These are phyloP conservation scores for Colletotrichum sp. DNA, from an alignment of 2,329 filamentous ascomycete species.

Conservation along the genomic window DNA sequence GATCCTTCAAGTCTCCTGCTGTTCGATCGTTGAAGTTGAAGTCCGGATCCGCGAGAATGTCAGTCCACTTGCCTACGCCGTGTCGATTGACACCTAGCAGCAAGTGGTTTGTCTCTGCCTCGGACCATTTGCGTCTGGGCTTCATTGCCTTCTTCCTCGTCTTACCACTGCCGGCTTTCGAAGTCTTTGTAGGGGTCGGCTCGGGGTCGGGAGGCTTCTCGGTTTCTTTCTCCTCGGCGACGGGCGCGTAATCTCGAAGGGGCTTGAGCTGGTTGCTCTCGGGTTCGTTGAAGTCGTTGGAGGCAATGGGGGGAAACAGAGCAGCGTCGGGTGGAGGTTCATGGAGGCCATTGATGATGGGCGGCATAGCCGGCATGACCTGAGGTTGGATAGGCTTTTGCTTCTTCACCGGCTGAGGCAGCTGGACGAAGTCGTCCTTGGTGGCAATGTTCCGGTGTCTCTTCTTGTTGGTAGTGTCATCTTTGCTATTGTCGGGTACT, in stretches of 20 bases:
- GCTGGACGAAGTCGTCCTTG: conserved; percentile 67
- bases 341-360: conserved; percentile 68
- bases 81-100: conserved; percentile 65
- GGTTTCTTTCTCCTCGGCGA: conserved; percentile 25
- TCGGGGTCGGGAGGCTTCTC: conserved; percentile 31
- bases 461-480: conserved; percentile 59
- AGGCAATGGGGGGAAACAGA: conserved; percentile 67
- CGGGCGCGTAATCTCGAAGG: conserved; percentile 45
- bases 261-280: conserved; percentile 45
- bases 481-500: conserved; percentile 37
- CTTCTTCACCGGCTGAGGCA: conserved; percentile 69
- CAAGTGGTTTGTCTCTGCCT: conserved; percentile 67
- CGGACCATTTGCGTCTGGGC: conserved; percentile 66
- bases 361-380: conserved; percentile 53
- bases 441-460: conserved; percentile 49
- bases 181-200: conserved; percentile 25
- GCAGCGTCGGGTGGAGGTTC: conserved; percentile 65
- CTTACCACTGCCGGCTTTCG: conserved; percentile 34
- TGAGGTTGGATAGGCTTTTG: conserved; percentile 62
- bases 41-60: conserved; percentile 63
- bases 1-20: conserved; percentile 68
- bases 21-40: conserved; percentile 66
- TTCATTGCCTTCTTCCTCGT: conserved; percentile 60
- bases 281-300: conserved; percentile 57
- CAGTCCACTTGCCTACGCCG: conserved; percentile 69